Evolutionary conservation across 202 grass and related monocot genomes (phyloP).

Genomic region (Cymbopogon flexuosus): DNA sequence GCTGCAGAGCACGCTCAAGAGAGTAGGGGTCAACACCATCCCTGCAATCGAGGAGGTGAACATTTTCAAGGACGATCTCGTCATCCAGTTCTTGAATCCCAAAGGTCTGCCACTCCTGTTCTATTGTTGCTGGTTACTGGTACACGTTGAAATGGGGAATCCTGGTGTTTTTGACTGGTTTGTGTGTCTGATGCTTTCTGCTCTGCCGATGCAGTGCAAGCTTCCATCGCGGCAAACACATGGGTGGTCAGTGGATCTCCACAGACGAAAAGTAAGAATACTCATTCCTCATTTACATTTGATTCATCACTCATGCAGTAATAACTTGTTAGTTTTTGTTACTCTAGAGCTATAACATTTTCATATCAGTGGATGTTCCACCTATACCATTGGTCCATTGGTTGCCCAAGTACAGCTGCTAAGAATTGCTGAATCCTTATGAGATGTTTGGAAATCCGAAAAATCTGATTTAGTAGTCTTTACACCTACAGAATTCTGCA

Average conservation of each 20-base stretch:
- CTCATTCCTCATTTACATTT: neutral
- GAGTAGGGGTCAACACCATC: slow-evolving; percentile 66
- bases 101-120: slow-evolving; percentile 32
- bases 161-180: neutral
- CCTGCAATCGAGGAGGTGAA: slow-evolving; percentile 72
- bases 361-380: neutral
- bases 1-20: slow-evolving; percentile 64
- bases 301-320: neutral
- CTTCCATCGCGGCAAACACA: slow-evolving; percentile 64
- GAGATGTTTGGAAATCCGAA: neutral
- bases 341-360: neutral
- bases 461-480: neutral
- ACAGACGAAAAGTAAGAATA: slow-evolving; percentile 54
- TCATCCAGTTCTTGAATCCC: slow-evolving; percentile 66
- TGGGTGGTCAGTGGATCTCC: slow-evolving; percentile 68
- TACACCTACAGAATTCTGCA: neutral
- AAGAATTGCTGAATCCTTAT: neutral
- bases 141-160: neutral
- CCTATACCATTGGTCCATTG: neutral
- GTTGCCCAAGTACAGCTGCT: neutral
- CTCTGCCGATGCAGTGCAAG: slow-evolving; percentile 47
- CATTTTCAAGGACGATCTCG: slow-evolving; percentile 69
- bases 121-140: neutral
- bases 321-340: neutral
- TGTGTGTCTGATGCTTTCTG: slow-evolving; percentile 12